phyloP scores from a whole-genome alignment of 2,329 filamentous ascomycete species.

The Phyllosticta citribraziliensis region DNA sequence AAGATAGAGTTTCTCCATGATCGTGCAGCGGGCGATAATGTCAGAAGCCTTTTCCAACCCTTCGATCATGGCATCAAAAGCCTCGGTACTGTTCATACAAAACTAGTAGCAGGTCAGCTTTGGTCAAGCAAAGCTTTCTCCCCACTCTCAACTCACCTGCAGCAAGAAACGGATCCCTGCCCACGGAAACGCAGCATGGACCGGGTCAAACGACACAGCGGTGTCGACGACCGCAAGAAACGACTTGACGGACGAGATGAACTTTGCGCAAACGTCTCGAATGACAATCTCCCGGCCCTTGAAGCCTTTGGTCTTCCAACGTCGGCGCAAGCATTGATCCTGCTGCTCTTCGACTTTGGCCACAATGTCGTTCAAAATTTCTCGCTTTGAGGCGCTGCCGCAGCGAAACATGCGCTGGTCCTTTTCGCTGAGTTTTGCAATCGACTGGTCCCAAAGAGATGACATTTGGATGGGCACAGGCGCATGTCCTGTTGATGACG shows the following conservation, averaged over 20 bases:
- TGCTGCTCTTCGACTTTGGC: background rate
- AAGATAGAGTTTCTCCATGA: background rate
- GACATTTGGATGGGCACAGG: background rate
- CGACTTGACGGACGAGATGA: conserved; percentile 12
- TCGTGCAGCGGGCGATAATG: background rate
- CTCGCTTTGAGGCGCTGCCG: conserved; percentile 10
- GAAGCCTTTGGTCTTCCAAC: background rate
- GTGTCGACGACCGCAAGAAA: conserved; percentile 18
- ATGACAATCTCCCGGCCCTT: conserved; percentile 10
- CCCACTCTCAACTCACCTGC: conserved; percentile 11
- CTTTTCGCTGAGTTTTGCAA: background rate
- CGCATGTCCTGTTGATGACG: no score
- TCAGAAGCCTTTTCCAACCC: background rate
- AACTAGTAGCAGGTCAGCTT: background rate
- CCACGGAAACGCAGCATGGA: conserved; percentile 19
- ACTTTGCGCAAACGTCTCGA: conserved; percentile 15
- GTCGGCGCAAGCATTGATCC: background rate
- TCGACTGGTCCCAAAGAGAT: background rate
- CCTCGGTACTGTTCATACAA: background rate
- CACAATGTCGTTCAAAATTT: conserved; percentile 8
- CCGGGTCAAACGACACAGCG: conserved; percentile 17
- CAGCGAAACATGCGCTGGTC: conserved; percentile 2
- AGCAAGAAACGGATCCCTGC: conserved; percentile 18
- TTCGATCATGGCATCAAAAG: background rate
- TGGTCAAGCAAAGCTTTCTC: no score